phyloP scores from a whole-genome alignment of 2,329 filamentous ascomycete species.

The Mariannaea elegans region DNA sequence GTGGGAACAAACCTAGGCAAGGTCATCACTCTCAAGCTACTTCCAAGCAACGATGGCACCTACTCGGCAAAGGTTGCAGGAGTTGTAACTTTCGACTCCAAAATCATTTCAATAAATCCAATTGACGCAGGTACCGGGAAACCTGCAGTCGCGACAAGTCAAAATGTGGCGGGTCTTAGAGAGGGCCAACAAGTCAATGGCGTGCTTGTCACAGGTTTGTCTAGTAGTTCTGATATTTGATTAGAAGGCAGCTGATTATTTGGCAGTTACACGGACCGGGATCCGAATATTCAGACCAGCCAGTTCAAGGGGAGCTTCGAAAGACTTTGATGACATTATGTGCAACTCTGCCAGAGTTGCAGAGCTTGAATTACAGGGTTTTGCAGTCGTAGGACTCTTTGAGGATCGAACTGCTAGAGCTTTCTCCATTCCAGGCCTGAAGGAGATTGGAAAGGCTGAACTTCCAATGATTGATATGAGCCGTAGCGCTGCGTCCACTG shows the following conservation, averaged over 20 bases:
- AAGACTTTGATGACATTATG: slow-evolving; percentile 82
- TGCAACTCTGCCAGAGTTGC: slow-evolving; percentile 85
- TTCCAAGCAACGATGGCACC: slow-evolving; percentile 73
- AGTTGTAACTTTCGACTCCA: slow-evolving; percentile 70
- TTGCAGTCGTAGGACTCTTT: slow-evolving; percentile 84
- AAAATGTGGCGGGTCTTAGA: slow-evolving; percentile 78
- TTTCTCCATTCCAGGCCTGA: slow-evolving; percentile 87
- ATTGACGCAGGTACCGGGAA: slow-evolving; percentile 82
- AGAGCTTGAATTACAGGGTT: slow-evolving; percentile 77
- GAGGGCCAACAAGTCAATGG: slow-evolving; percentile 81
- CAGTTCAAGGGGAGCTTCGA: slow-evolving; percentile 87
- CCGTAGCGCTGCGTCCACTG: slow-evolving; percentile 73
- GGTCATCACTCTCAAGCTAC: slow-evolving; percentile 87
- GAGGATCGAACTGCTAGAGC: slow-evolving; percentile 82
- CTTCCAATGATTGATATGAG: slow-evolving; percentile 78
- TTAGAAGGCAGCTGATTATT: slow-evolving; percentile 37
- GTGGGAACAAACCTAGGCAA: slow-evolving; percentile 88
- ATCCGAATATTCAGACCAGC: slow-evolving; percentile 90
- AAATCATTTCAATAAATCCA: slow-evolving; percentile 79
- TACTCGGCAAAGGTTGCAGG: slow-evolving; percentile 81
- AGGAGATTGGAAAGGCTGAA: slow-evolving; percentile 77
- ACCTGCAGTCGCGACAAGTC: slow-evolving; percentile 78
- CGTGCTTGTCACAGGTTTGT: slow-evolving; percentile 76
- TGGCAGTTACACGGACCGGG: slow-evolving; percentile 71
- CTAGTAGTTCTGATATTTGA: not conserved